Base-by-base conservation (phyloP, 2,329 filamentous ascomycete genomes). In the Aspergillus pseudoviridinutans region DNA sequence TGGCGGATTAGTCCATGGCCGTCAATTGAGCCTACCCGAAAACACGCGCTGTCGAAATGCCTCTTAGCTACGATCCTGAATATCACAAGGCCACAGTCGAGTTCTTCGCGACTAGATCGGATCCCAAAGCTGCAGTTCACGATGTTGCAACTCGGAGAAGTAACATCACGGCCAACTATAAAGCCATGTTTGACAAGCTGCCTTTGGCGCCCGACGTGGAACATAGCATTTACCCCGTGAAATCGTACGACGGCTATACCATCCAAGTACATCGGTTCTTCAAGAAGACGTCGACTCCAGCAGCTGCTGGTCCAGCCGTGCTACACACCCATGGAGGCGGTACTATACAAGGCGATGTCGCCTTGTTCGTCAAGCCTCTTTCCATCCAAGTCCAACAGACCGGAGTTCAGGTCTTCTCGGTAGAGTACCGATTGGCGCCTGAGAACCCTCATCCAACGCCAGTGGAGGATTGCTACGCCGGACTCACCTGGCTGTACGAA, bases 401-500 rank as follows among this genome's bases (percentile, higher is more conserved):
- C 7, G 58, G 61, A 0, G 56, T 66, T 9, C 64, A 61, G 42
- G 55, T 68, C 20, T 69, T 69, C 58, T 63, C 64, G 22, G 62
- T 69, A 14, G 66, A 68, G 29, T 69, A 68, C 51, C 63, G 67
- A 22, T 25, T 66, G 22, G 64, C 68, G 2, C 68, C 68, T 2
- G 67, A 69, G 53, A 49, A 66, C 29, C 63, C 61, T 20, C 60
- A 61, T 46, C 61, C 63, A n/a, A 59, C 58, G 2, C 63, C 61
- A 1, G 58, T 61, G n/a, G 63, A 70, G 53, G 69, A 69, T 52
- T 60, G 59, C 55, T 70, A 69, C 52, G 60, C 66, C 7, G 64
- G 64, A 2, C 68, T 80, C 22, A 32, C 65, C 4, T 80, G 75
- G 71, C 58, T 80, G 3, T 57, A 66, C 49, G 53, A 68, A 25